Evolutionary conservation across 306 rosid genomes (phyloP).

Genomic region (Lablab purpureus): DNA sequence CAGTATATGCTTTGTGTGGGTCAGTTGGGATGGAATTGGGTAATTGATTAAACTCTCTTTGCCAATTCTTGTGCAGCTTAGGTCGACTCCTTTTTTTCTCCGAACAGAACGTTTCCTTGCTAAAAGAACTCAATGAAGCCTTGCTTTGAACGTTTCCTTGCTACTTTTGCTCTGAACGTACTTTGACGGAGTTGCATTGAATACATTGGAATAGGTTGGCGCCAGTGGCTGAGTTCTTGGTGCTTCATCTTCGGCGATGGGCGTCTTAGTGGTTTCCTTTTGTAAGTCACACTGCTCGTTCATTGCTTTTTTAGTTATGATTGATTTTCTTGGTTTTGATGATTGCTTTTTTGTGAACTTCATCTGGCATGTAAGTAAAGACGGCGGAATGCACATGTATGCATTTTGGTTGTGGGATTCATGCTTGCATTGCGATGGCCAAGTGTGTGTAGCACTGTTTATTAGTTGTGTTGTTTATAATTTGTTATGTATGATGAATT

Average conservation of each 20-base stretch:
- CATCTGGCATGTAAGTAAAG: not conserved
- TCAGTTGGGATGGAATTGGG: too few relatives aligned
- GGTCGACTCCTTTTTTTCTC: too few relatives aligned
- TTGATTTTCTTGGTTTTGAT: constrained; percentile 29
- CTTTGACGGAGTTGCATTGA: constrained; percentile 88
- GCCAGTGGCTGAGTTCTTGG: constrained; percentile 82
- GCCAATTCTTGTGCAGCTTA: too few relatives aligned
- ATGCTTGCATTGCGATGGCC: not conserved
- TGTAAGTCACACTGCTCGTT: constrained; percentile 59
- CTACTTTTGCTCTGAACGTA: too few relatives aligned
- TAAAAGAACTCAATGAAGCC: too few relatives aligned
- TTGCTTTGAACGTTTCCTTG: too few relatives aligned
- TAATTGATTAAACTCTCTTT: too few relatives aligned
- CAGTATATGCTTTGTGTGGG: too few relatives aligned
- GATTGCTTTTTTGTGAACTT: not conserved
- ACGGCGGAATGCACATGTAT: not conserved
- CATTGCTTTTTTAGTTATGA: constrained; percentile 13
- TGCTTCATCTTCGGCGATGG: constrained; percentile 88
- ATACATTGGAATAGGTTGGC: constrained; percentile 77
- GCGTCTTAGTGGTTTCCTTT: constrained; percentile 81
- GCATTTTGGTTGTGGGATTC: constrained; percentile 28
- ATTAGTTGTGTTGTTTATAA: not conserved
- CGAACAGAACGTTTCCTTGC: too few relatives aligned
- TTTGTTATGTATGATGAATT: not conserved
- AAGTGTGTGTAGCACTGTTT: constrained; percentile 26